Conservation (phyloP, 2,329 filamentous ascomycete species). For the Aspergillus pseudonomiae region DNA sequence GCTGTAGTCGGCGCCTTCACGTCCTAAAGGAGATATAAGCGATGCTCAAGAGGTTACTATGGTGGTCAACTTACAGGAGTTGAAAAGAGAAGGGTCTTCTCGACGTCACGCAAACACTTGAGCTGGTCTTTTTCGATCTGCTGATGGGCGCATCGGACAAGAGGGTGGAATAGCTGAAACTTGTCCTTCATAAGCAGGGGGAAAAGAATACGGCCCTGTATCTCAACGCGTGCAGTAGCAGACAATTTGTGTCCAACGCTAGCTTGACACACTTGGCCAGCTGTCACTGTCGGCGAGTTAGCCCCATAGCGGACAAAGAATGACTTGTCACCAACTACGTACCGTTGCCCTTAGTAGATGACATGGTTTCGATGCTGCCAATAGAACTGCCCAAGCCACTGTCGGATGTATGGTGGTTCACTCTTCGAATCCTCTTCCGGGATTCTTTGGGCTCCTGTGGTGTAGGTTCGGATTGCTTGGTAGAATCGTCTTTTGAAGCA, state of each 20-base stretch:
- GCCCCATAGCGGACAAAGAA: slow-evolving; percentile 18
- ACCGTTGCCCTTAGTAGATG: slow-evolving; percentile 46
- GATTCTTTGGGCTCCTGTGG: slow-evolving; percentile 40
- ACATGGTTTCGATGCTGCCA: slow-evolving; percentile 55
- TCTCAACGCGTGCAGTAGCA: slow-evolving; percentile 71
- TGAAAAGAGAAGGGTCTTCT: slow-evolving; percentile 89
- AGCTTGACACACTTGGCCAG: slow-evolving; percentile 28
- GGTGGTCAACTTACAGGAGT: slow-evolving; percentile 81
- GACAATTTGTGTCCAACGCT: slow-evolving; percentile 61
- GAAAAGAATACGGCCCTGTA: slow-evolving; percentile 75
- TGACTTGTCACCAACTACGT: slow-evolving; percentile 42
- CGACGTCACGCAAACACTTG: slow-evolving; percentile 86
- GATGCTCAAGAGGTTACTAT: slow-evolving; percentile 70
- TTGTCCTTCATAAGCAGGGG: slow-evolving; percentile 74
- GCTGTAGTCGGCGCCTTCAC: slow-evolving; percentile 61
- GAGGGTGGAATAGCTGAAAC: slow-evolving; percentile 77
- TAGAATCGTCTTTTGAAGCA: slow-evolving; percentile 32
- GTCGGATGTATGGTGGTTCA: slow-evolving; percentile 74
- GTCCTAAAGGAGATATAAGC: slow-evolving; percentile 7
- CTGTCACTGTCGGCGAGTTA: slow-evolving; percentile 27
- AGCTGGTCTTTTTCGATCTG: slow-evolving; percentile 84
- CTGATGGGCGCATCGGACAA: slow-evolving; percentile 76
- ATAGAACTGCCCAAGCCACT: slow-evolving; percentile 87
- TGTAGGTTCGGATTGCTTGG: slow-evolving; percentile 27
- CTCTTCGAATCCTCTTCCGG: slow-evolving; percentile 16